Evolutionary conservation across 2,329 filamentous ascomycete genomes (phyloP).

Genomic region (Aspergillus tanneri): DNA sequence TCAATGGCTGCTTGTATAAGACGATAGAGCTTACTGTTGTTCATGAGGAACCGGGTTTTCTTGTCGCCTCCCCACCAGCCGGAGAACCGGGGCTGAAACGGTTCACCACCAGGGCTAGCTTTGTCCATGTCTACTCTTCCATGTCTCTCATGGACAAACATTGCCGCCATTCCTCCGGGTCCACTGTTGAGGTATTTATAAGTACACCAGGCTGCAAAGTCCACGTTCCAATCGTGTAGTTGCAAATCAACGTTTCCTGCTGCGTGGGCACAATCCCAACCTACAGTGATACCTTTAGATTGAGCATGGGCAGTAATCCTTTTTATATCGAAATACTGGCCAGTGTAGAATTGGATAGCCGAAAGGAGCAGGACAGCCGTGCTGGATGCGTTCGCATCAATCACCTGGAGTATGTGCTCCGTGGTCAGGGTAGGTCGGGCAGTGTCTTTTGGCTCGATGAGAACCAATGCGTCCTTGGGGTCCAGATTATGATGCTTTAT

Average conservation of each 20-base stretch:
- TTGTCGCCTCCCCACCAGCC: conserved; percentile 91
- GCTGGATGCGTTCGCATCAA: conserved; percentile 70
- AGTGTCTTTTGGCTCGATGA: conserved; percentile 63
- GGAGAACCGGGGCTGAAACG: conserved; percentile 65
- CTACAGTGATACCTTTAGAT: conserved; percentile 67
- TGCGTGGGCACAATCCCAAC: conserved; percentile 87
- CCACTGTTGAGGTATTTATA: conserved; percentile 94
- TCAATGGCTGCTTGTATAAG: neutral
- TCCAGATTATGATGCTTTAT: conserved; percentile 68
- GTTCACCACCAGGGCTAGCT: conserved; percentile 37
- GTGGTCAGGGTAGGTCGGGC: conserved; percentile 64
- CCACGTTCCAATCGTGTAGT: conserved; percentile 85
- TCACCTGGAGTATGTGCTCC: conserved; percentile 67
- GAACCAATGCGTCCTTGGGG: conserved; percentile 67
- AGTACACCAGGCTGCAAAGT: conserved; percentile 90
- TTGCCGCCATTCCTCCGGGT: conserved; percentile 74
- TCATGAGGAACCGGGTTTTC: conserved; percentile 75
- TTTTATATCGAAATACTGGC: conserved; percentile 81
- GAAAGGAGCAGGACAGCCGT: conserved; percentile 78
- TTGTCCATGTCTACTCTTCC: conserved; percentile 47
- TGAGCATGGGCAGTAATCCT: conserved; percentile 76
- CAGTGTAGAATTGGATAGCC: conserved; percentile 89
- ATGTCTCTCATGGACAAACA: conserved; percentile 77
- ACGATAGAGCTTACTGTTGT: conserved; percentile 53
- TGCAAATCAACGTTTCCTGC: conserved; percentile 77